Evolutionary conservation across 495 filamentous ascomycete genomes (phyloP).

Genomic region (Elaphomyces granulatus): DNA sequence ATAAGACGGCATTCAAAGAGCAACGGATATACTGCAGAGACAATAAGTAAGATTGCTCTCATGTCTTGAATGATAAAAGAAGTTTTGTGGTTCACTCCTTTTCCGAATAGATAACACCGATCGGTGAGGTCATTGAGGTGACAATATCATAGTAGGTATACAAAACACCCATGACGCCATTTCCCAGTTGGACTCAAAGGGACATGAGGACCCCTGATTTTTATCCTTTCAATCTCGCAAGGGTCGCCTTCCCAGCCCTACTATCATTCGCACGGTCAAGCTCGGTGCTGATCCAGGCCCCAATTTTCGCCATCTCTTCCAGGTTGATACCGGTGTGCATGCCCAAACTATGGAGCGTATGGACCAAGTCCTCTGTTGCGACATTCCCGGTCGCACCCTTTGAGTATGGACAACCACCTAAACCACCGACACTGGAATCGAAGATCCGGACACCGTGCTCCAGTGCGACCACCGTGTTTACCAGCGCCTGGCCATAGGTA

Average conservation of each 20-base stretch:
- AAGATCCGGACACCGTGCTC: conserved; percentile 84
- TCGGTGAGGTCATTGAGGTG: too few relatives aligned
- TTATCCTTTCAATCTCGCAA: conserved; percentile 32
- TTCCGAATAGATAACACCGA: too few relatives aligned
- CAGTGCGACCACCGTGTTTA: conserved; percentile 74
- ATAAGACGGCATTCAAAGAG: too few relatives aligned
- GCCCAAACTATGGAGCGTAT: conserved; percentile 75
- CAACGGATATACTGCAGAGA: too few relatives aligned
- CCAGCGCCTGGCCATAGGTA: conserved; percentile 88
- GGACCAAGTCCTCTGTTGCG: conserved; percentile 82
- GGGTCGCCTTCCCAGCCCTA: conserved; percentile 61
- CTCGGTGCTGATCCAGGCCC: conserved; percentile 78
- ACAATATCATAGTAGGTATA: too few relatives aligned
- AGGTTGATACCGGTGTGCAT: conserved; percentile 80
- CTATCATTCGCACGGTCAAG: conserved; percentile 64
- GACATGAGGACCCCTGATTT: too few relatives aligned
- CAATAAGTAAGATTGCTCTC: too few relatives aligned
- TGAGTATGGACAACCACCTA: conserved; percentile 89
- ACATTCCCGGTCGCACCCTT: conserved; percentile 94
- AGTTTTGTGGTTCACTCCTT: too few relatives aligned
- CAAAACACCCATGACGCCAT: too few relatives aligned
- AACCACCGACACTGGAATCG: conserved; percentile 75
- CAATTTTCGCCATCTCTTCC: conserved; percentile 65
- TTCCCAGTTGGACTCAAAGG: too few relatives aligned
- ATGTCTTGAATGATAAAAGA: too few relatives aligned